Conservation (phyloP, 2,329 filamentous ascomycete species). For the Trichoderma sp. region DNA sequence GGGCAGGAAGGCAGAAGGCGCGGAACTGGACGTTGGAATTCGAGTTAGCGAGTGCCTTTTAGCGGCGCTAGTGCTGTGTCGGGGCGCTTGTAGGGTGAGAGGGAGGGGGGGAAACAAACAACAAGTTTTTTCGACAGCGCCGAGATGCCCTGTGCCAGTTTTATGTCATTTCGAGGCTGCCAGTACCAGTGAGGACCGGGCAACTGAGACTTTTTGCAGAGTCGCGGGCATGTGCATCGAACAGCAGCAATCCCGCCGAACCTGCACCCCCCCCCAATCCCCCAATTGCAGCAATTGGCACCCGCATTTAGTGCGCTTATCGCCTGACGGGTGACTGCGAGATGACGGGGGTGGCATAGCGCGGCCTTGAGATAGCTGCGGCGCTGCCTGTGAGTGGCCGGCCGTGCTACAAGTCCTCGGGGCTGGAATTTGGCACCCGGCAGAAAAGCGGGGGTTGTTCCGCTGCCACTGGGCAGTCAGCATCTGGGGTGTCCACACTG, state of each 20-base stretch:
- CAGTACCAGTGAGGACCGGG: background rate
- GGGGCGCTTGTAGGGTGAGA: slow-evolving; percentile 14
- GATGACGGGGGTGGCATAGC: slow-evolving; percentile 1
- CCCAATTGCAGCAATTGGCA: background rate
- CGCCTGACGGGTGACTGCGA: background rate
- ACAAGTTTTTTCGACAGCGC: background rate
- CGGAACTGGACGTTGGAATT: slow-evolving; percentile 22
- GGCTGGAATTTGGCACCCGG: slow-evolving; percentile 9
- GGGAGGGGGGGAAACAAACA: background rate
- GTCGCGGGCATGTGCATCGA: background rate
- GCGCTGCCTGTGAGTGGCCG: background rate
- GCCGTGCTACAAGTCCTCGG: background rate
- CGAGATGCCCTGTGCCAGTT: background rate
- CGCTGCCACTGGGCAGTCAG: background rate
- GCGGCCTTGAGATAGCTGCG: background rate
- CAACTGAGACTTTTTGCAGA: background rate
- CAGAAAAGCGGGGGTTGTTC: background rate
- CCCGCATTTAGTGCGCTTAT: background rate
- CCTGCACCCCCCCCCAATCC: background rate
- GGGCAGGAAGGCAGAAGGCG: background rate
- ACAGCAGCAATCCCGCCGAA: background rate
- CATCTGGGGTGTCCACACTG: background rate
- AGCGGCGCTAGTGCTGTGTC: slow-evolving; percentile 13
- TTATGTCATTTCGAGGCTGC: background rate
- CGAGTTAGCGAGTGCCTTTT: slow-evolving; percentile 22